Conservation (phyloP, 179 eudicot genomes). For the Nepenthes alata region DNA sequence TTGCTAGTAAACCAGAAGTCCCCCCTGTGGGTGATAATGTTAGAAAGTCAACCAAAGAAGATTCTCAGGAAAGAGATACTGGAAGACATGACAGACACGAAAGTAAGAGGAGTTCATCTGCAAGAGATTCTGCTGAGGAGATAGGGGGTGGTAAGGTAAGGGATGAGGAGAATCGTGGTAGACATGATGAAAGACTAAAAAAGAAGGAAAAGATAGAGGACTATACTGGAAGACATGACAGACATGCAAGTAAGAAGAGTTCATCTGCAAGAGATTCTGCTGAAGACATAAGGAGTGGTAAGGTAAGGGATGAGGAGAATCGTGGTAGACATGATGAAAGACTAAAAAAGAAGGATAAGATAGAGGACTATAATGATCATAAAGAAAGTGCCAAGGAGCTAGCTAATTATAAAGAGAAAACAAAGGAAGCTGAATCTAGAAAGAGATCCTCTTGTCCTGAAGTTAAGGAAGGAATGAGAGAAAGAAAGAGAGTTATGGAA, state of each 20-base stretch:
- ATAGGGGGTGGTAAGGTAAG: conserved; percentile 29
- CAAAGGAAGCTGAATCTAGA: conserved; percentile 44
- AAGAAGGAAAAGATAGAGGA: conserved; percentile 37
- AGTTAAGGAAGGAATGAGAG: conserved; percentile 39
- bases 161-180: conserved; percentile 24
- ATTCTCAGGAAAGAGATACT: conserved; percentile 27
- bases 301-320: conserved; percentile 25
- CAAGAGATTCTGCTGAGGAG: conserved; percentile 24
- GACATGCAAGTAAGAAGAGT: conserved; percentile 34
- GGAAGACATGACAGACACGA: conserved; percentile 36
- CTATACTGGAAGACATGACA: conserved; percentile 27
- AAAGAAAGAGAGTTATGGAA: conserved; percentile 40
- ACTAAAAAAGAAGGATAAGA: conserved; percentile 33
- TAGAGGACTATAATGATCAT: conserved; percentile 26
- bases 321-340: conserved; percentile 40
- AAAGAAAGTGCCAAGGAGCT: conserved; percentile 54
- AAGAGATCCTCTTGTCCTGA: conserved; percentile 38
- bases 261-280: conserved; percentile 24
- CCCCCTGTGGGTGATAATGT: conserved; percentile 15
- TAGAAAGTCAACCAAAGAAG: conserved; percentile 25
- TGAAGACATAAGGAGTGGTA: conserved; percentile 27
- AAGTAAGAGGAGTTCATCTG: conserved; percentile 31
- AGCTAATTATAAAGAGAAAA: conserved; percentile 35
- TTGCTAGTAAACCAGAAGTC: conserved; percentile 20
- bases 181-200: conserved; percentile 38